phyloP scores from a whole-genome alignment of 176 grass and related monocot genomes.

The maize (Zea mays) region Zm-B73-REFERENCE-NAM-5.0 NC_050099.1:16342001-16342500 shows the following conservation, averaged over 20 bases:
- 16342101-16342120: constrained; percentile 9
- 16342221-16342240: neutral
- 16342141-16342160: constrained; percentile 19
- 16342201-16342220: neutral
- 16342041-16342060: neutral
- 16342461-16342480: too few species aligned
- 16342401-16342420: neutral
- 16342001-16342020: neutral
- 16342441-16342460: too few species aligned
- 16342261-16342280: constrained; percentile 12
- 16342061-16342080: neutral
- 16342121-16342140: neutral
- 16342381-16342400: neutral
- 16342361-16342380: neutral
- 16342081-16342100: neutral
- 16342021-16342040: neutral
- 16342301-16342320: constrained; percentile 6
- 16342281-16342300: neutral
- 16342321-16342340: constrained; percentile 17
- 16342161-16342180: neutral
- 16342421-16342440: neutral
- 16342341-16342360: constrained; percentile 1
- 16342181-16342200: neutral
- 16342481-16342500: too few species aligned
- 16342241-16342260: neutral